Evolutionary conservation across 2,329 filamentous ascomycete genomes (phyloP).

Genomic region (Colletotrichum lindemuthianum): DNA sequence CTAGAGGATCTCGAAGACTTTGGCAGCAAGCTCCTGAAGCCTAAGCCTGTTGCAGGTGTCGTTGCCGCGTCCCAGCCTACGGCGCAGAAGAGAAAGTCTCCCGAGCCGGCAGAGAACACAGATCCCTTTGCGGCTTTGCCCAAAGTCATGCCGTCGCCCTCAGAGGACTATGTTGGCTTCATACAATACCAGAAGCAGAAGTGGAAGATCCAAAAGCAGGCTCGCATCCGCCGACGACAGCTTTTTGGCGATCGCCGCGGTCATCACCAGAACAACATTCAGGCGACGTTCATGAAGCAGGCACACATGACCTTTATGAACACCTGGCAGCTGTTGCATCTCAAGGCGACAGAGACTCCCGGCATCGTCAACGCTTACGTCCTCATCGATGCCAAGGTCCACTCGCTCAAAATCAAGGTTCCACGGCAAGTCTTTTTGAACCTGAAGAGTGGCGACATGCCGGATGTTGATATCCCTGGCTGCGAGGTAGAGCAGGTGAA

Average conservation of each 20-base stretch:
- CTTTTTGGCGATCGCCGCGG: conserved; percentile 87
- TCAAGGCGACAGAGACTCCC: conserved; percentile 82
- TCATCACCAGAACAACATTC: conserved; percentile 72
- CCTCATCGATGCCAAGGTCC: conserved; percentile 91
- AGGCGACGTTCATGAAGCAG: conserved; percentile 85
- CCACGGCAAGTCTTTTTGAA: conserved; percentile 92
- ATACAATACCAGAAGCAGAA: conserved; percentile 97
- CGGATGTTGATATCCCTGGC: conserved; percentile 85
- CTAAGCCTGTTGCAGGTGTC: conserved; percentile 65
- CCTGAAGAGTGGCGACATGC: conserved; percentile 85
- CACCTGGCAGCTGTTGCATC: conserved; percentile 94
- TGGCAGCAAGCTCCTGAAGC: conserved; percentile 73
- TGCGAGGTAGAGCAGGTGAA: conserved; percentile 94
- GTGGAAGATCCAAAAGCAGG: conserved; percentile 97
- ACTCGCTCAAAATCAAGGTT: conserved; percentile 87
- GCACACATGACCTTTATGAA: conserved; percentile 89
- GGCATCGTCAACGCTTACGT: conserved; percentile 91
- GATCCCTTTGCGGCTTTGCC: conserved; percentile 88
- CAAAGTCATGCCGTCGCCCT: conserved; percentile 83
- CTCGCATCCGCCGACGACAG: conserved; percentile 84
- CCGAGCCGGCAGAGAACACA: conserved; percentile 71
- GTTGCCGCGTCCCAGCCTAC: conserved; percentile 67
- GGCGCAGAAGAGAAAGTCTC: conserved; percentile 77
- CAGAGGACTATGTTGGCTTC: conserved; percentile 88
- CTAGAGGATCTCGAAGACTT: conserved; percentile 84